These are phyloP conservation scores for Irineochytrium annulatum DNA, from an alignment of 192 early-diverging fungal species.

Conservation along the genomic window DNA sequence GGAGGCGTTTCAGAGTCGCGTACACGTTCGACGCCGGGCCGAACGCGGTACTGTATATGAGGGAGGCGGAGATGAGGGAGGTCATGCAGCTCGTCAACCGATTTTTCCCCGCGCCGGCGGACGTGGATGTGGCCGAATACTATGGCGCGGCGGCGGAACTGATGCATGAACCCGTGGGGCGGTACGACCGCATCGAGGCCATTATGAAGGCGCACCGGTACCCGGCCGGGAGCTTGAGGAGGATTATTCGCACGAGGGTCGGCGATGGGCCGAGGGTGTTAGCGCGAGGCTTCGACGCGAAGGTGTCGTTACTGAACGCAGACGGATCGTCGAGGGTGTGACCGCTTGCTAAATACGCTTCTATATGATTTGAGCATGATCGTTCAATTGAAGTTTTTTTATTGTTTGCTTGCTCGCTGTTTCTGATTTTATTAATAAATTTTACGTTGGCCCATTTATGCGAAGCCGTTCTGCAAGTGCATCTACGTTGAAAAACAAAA, in stretches of 20 bases:
- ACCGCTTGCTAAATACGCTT: too few species aligned
- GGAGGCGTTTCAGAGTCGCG: constrained; percentile 68
- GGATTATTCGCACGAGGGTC: constrained; percentile 86
- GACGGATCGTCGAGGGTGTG: constrained; percentile 62
- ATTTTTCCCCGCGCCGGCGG: constrained; percentile 67
- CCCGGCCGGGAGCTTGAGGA: constrained; percentile 65
- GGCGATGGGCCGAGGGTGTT: constrained; percentile 91
- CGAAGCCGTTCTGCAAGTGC: too few species aligned
- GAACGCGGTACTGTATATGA: constrained; percentile 94
- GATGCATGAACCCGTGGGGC: constrained; percentile 8
- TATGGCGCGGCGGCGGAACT: constrained; percentile 26
- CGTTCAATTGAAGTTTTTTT: too few species aligned
- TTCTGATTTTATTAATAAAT: too few species aligned
- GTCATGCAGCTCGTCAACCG: constrained; percentile 78
- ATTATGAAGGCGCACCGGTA: constrained; percentile 47
- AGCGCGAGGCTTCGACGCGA: constrained; percentile 26
- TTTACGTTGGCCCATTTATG: too few species aligned
- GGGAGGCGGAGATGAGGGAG: constrained; percentile 73
- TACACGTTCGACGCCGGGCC: constrained; percentile 99
- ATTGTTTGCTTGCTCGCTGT: too few species aligned
- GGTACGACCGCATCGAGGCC: constrained; percentile 31
- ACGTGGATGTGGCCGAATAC: constrained; percentile 30
- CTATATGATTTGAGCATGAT: too few species aligned
- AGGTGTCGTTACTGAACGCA: constrained; percentile 54
- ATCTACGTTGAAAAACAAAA: too few species aligned